Evolutionary conservation across 208 protist genomes (phyloP), one percentile per base, ranked within the genome.

Genomic region (Acanthamoeba castellanii): DNA sequence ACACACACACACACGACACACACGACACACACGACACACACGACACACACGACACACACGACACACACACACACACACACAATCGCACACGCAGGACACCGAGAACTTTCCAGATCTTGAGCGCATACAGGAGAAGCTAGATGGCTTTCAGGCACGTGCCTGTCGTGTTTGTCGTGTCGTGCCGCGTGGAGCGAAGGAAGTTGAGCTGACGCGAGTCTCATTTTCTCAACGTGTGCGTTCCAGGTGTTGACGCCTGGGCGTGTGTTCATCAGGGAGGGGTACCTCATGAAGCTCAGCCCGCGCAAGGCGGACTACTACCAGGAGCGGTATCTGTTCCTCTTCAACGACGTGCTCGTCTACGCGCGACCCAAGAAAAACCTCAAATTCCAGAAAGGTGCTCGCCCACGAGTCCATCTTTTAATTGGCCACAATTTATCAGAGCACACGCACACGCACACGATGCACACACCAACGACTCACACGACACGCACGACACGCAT

Each of bases 341-440:
- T 92, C 57, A 72, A 59, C 34, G 85, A 92, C 85, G 59, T 92
- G 14, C 85, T 92, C 59, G 34, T 92, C 34, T 92, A 72, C 27
- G 85, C 85, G 6, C 47, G 57, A 18, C 47, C 32, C 47, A 59
- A 92, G 55, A 72, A 72, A n/a, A 72, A 72, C 66, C 66, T 72
- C 66, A 72, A 72, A 22, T 72, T 72, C 66, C 66, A 72, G 66
- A 72, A 37, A 20, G 66, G 59, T 66, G 8, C 14, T 2, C 7
- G 22, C 25, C 13, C 59, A n/a, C 13, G 50, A 55, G 50, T 55
- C 50, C 13, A 5, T 55, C 50, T 13, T 16, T 5, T 13, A 5
- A 16, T 55, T 5, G 8, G 13, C 50, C 50, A 5, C 50, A 55
- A 55, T 13, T 16, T 55, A 57, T 9, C 16, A 1, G 52, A 20